These are phyloP conservation scores for Mimosa bimucronata DNA, from an alignment of 306 rosid species.

Conservation along the genomic window DNA sequence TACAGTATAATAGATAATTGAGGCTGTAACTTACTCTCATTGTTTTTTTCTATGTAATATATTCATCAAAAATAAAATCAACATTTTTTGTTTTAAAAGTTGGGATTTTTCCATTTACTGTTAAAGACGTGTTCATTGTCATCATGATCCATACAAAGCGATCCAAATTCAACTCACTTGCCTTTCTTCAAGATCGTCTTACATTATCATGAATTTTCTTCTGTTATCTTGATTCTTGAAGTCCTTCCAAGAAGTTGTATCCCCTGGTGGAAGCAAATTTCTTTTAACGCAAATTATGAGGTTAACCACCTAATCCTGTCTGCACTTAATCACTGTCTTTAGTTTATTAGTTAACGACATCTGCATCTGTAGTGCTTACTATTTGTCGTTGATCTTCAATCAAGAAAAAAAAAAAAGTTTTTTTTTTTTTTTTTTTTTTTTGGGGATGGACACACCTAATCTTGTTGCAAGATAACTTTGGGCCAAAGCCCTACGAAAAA, in stretches of 20 bases:
- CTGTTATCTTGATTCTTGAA: not conserved
- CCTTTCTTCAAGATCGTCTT: not conserved
- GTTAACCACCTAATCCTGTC: not conserved
- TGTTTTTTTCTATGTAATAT: too few species aligned
- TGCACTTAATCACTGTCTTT: too few species aligned
- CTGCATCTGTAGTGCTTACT: too few species aligned
- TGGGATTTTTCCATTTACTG: not conserved
- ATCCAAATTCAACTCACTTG: not conserved
- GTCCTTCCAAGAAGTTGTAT: not conserved
- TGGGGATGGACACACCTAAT: not conserved
- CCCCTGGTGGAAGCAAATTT: not conserved
- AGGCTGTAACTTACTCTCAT: too few species aligned
- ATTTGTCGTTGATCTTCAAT: not conserved
- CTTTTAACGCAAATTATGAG: not conserved
- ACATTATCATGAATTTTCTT: not conserved
- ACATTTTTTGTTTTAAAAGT: too few species aligned
- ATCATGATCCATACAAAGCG: not conserved
- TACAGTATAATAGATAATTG: too few species aligned
- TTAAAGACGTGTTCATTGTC: conserved; percentile 46
- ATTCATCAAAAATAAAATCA: too few species aligned
- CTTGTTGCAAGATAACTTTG: not conserved
- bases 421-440: not conserved
- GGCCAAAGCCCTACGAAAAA: not conserved
- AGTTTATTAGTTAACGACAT: too few species aligned
- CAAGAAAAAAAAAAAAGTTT: not conserved